Percentiles rank a stretch among this genome's conserved stretches.
These are phyloP conservation scores for Oxytropis ochrocephala DNA, from an alignment of 306 rosid species.

Conservation along the genomic window DNA sequence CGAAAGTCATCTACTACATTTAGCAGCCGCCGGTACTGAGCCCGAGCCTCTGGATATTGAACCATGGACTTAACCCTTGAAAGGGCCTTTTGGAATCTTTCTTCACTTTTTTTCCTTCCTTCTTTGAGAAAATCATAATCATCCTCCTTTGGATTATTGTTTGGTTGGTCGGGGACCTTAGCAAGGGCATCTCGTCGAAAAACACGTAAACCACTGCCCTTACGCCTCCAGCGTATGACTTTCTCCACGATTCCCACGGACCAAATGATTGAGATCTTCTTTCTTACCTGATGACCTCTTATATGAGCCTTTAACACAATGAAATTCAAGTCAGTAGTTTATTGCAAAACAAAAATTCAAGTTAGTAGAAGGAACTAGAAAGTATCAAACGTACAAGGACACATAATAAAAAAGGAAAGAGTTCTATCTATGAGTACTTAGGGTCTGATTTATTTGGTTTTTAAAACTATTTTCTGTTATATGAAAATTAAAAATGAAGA, in stretches of 20 bases:
- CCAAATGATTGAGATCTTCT: conserved; percentile 63
- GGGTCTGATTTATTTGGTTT: too few relatives aligned
- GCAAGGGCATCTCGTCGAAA: conserved; percentile 43
- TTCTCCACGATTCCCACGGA: conserved; percentile 88
- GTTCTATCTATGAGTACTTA: background rate
- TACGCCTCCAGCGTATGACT: conserved; percentile 91
- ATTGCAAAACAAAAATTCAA: background rate
- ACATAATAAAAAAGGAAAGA: background rate
- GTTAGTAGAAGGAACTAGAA: conserved; percentile 37
- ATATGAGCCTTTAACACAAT: conserved; percentile 67
- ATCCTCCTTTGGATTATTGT: conserved; percentile 40
- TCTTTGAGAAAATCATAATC: conserved; percentile 72
- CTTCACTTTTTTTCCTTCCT: conserved; percentile 82
- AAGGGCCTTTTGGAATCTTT: conserved; percentile 80
- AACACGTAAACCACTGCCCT: conserved; percentile 80
- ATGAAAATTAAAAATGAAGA: too few relatives aligned
- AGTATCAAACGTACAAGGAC: background rate
- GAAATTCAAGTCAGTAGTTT: conserved; percentile 30
- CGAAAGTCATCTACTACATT: conserved; percentile 66
- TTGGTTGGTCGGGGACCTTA: conserved; percentile 29
- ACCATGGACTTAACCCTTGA: conserved; percentile 89
- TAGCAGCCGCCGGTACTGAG: conserved; percentile 78
- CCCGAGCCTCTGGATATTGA: conserved; percentile 92
- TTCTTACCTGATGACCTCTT: conserved; percentile 93
- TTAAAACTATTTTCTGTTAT: too few relatives aligned